Evolutionary conservation across 306 rosid genomes (phyloP).

Genomic region (Comarum palustre): DNA sequence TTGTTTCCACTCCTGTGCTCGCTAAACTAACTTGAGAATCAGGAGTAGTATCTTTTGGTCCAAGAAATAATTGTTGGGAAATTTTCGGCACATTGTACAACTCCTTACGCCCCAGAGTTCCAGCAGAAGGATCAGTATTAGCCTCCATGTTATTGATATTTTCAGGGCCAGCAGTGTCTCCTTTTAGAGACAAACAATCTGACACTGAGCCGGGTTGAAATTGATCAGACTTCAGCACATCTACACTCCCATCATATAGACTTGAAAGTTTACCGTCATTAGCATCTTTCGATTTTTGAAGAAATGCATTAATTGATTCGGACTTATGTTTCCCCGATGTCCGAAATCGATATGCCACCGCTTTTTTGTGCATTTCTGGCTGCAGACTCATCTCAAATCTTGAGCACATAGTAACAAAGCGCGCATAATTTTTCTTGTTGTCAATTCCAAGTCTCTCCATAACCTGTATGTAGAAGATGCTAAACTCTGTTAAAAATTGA

Average conservation of each 20-base stretch:
- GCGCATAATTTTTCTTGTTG: slow-evolving; percentile 57
- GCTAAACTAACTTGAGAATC: slow-evolving; percentile 29
- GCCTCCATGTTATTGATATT: slow-evolving; percentile 31
- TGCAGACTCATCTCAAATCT: slow-evolving; percentile 75
- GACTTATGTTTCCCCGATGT: slow-evolving; percentile 59
- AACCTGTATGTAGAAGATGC: slow-evolving; percentile 46
- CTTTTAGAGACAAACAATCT: slow-evolving; percentile 30
- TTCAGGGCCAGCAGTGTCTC: slow-evolving; percentile 28
- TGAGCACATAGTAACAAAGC: slow-evolving; percentile 55
- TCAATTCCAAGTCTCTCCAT: slow-evolving; percentile 75
- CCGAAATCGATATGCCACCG: slow-evolving; percentile 64
- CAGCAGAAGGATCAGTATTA: slow-evolving; percentile 35
- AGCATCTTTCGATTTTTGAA: slow-evolving; percentile 27
- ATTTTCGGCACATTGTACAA: slow-evolving; percentile 21
- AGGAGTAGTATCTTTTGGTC: slow-evolving; percentile 31
- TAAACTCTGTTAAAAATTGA: slow-evolving; percentile 17
- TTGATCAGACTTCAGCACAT: slow-evolving; percentile 34
- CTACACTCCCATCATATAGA: slow-evolving; percentile 24
- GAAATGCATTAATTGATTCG: slow-evolving; percentile 36
- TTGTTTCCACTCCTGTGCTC: slow-evolving; percentile 38
- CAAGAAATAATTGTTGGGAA: slow-evolving; percentile 35
- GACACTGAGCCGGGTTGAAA: slow-evolving; percentile 27
- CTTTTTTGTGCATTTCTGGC: slow-evolving; percentile 60
- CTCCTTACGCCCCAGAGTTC: slow-evolving; percentile 34
- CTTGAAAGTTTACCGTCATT: slow-evolving; percentile 37